Conservation (phyloP, 768 basidiomycete species). For the Leccinum arenicola region DNA sequence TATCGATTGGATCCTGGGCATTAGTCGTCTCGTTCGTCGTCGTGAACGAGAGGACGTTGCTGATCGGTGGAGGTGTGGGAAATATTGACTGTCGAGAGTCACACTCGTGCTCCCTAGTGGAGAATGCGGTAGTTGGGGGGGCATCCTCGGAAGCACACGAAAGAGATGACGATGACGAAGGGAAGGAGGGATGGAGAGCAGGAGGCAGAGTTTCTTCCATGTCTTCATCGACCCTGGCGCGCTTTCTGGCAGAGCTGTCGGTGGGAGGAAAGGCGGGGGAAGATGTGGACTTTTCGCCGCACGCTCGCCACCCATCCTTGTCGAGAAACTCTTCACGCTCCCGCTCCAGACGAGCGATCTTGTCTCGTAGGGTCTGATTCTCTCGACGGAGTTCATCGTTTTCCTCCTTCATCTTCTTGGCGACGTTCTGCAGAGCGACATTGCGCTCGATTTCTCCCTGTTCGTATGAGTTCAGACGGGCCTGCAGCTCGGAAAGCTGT, state of each 20-base stretch:
- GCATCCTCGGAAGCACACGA: constrained; percentile 50
- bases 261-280: constrained; percentile 23
- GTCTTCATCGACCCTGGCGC: constrained; percentile 31
- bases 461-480: constrained; percentile 80
- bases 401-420: constrained; percentile 83
- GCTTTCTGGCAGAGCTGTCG: constrained; percentile 36
- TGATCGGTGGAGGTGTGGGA: constrained; percentile 30
- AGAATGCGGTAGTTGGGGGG: constrained; percentile 27
- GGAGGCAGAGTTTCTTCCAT: constrained; percentile 15
- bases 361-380: constrained; percentile 58
- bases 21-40: constrained; percentile 27
- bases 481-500: constrained; percentile 83
- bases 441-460: constrained; percentile 90
- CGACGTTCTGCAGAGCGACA: constrained; percentile 77
- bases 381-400: constrained; percentile 73
- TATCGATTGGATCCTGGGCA: constrained; percentile 29
- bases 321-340: constrained; percentile 30
- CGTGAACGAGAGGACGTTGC: constrained; percentile 38
- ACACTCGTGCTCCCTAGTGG: constrained; percentile 29
- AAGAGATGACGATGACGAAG: constrained; percentile 45
- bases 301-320: constrained; percentile 55
- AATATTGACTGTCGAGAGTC: constrained; percentile 27
- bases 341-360: constrained; percentile 41
- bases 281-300: constrained; percentile 48
- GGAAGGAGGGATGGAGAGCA: constrained; percentile 23